Percentiles rank a stretch among this genome's conserved stretches.
Evolutionary conservation across 192 early-diverging fungal species (phyloP).

Genomic region (Entomortierella lignicola): DNA sequence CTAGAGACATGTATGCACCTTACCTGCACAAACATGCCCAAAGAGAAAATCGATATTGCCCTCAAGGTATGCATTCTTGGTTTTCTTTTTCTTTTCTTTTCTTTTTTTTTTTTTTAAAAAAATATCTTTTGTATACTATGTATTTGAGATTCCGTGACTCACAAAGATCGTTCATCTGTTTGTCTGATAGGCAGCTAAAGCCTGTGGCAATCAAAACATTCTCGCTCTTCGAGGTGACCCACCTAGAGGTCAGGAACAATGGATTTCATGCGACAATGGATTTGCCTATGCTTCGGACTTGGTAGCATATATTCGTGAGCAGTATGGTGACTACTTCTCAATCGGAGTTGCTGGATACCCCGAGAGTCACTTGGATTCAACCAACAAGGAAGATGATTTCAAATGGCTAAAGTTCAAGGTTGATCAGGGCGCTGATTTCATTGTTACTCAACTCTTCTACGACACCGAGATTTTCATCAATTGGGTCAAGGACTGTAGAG

Average conservation of each 20-base stretch:
- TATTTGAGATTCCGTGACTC: no score
- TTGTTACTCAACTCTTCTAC: conserved; percentile 96
- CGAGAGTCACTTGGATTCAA: conserved; percentile 90
- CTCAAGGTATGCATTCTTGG: conserved; percentile 71
- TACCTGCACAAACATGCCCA: conserved; percentile 98
- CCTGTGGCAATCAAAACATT: conserved; percentile 91
- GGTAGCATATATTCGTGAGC: conserved; percentile 86
- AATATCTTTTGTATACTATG: no score
- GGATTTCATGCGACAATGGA: conserved; percentile 80
- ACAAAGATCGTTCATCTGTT: conserved; percentile 1
- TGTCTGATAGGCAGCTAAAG: conserved; percentile 74
- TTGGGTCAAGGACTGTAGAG: conserved; percentile 83
- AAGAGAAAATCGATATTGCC: conserved; percentile 85
- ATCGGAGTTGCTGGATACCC: conserved; percentile 99
- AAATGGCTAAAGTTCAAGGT: conserved; percentile 86
- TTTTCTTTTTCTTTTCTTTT: not conserved
- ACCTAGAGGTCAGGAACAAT: conserved; percentile 82
- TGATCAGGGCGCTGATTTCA: conserved; percentile 92
- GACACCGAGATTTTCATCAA: conserved; percentile 81
- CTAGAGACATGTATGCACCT: conserved; percentile 96
- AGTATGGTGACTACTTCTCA: conserved; percentile 94
- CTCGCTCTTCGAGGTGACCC: conserved; percentile 96
- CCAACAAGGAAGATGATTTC: conserved; percentile 80
- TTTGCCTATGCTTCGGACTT: conserved; percentile 90
- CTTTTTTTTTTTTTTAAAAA: not conserved